Conservation (phyloP, 345 rosid genomes). For the Moricandia moricandioides region DNA sequence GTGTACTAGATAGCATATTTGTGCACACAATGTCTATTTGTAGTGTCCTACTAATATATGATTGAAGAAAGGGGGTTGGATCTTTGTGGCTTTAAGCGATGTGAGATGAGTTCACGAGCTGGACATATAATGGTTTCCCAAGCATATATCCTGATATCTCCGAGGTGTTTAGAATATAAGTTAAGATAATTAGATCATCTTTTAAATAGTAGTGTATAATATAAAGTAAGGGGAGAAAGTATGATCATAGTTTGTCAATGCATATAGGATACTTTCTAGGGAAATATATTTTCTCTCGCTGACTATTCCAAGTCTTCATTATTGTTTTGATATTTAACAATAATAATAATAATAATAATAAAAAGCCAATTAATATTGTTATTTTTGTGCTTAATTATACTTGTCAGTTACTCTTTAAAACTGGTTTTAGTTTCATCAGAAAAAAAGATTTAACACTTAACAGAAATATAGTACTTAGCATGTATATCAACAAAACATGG, state of each 20-base stretch:
- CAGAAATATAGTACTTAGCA: neutral
- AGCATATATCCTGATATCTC: neutral
- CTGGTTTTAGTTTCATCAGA: neutral
- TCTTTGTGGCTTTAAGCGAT: conserved; percentile 15
- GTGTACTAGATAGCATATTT: neutral
- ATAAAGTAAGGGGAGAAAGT: neutral
- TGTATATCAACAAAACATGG: neutral
- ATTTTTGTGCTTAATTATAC: neutral
- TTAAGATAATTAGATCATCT: conserved; percentile 2
- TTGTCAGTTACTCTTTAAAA: neutral
- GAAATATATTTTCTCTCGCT: neutral
- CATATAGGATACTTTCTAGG: neutral
- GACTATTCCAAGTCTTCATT: conserved; percentile 1
- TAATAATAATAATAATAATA: neutral
- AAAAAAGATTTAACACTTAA: neutral
- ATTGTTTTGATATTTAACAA: neutral
- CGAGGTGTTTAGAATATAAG: neutral
- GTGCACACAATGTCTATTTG: conserved; percentile 1
- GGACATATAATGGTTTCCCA: neutral
- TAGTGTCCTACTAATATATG: neutral
- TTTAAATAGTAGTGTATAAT: conserved; percentile 13
- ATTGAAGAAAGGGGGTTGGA: conserved; percentile 16
- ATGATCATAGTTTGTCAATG: conserved; percentile 9
- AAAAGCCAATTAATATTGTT: neutral
- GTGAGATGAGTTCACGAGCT: neutral